Evolutionary conservation across 148 eudicot species (phyloP).

Genomic region (Chenopodium quinoa): DNA sequence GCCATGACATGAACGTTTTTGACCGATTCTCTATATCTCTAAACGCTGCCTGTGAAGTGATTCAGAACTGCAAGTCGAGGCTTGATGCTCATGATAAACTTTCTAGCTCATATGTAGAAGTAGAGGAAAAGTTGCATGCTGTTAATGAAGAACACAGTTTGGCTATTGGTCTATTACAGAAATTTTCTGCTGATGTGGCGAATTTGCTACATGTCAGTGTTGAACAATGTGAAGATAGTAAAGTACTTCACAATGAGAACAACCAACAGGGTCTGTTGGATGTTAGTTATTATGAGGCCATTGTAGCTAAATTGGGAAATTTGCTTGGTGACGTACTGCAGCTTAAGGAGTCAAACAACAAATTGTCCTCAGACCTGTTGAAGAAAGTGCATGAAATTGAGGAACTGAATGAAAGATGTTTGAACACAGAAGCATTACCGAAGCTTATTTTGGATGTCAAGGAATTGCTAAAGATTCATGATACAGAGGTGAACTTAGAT

Average conservation of each 20-base stretch:
- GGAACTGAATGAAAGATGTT: slow-evolving; percentile 45
- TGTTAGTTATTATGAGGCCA: slow-evolving; percentile 41
- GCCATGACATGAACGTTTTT: slow-evolving; percentile 35
- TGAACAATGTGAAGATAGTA: slow-evolving; percentile 35
- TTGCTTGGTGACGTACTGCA: slow-evolving; percentile 48
- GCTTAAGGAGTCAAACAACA: slow-evolving; percentile 51
- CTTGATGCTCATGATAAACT: slow-evolving; percentile 49
- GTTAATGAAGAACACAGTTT: slow-evolving; percentile 39
- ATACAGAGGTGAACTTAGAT: slow-evolving; percentile 33
- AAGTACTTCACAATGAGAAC: slow-evolving; percentile 22
- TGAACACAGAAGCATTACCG: slow-evolving; percentile 44
- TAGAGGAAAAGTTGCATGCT: slow-evolving; percentile 37
- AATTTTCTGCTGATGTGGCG: slow-evolving; percentile 42
- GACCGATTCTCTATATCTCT: slow-evolving; percentile 45
- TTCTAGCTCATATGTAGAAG: slow-evolving; percentile 32
- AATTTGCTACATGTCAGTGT: slow-evolving; percentile 41
- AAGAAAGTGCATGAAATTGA: slow-evolving; percentile 46
- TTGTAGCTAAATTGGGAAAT: slow-evolving; percentile 48
- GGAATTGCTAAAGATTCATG: slow-evolving; percentile 41
- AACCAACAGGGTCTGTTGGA: slow-evolving; percentile 42
- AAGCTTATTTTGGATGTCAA: slow-evolving; percentile 64
- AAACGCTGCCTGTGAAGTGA: slow-evolving; percentile 55
- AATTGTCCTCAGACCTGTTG: slow-evolving; percentile 52
- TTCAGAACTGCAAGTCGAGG: slow-evolving; percentile 49
- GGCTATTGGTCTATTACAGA: slow-evolving; percentile 44